A percentile compares a stretch with the other conserved stretches of the same genome.
Conservation (phyloP, 306 rosid genomes). For the Medicago ruthenica region DNA sequence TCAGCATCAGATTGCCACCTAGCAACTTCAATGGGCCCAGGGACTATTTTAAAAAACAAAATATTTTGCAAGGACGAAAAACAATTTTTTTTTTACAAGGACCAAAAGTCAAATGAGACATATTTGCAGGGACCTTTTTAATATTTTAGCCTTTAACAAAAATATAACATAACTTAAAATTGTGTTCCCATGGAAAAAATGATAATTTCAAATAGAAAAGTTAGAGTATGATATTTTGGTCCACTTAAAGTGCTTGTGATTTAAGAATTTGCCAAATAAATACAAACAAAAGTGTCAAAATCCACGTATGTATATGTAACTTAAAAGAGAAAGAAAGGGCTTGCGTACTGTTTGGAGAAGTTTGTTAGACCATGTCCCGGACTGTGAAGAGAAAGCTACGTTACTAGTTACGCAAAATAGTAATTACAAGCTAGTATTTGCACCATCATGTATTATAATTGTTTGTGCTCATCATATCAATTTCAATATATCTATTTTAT, state of each 20-base stretch:
- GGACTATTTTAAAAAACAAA: too few species aligned
- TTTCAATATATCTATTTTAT: too few species aligned
- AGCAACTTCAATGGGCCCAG: too few species aligned
- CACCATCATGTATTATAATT: neutral
- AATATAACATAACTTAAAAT: too few species aligned
- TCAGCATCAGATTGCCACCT: too few species aligned
- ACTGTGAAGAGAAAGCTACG: slow-evolving; percentile 42
- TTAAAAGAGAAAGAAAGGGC: slow-evolving; percentile 34
- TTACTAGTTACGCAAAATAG: slow-evolving; percentile 30
- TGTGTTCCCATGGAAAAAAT: neutral
- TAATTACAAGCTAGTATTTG: too few species aligned
- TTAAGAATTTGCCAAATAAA: slow-evolving; percentile 7
- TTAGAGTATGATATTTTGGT: neutral
- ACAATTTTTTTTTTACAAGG: too few species aligned
- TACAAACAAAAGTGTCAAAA: slow-evolving; percentile 40
- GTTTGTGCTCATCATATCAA: too few species aligned
- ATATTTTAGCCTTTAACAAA: too few species aligned
- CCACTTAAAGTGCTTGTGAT: slow-evolving; percentile 2
- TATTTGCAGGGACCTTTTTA: too few species aligned
- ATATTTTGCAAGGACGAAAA: too few species aligned
- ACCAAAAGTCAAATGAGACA: too few species aligned
- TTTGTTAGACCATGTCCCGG: slow-evolving; percentile 52
- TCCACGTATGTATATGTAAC: slow-evolving; percentile 44
- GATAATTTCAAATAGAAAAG: neutral
- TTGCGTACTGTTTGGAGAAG: slow-evolving; percentile 52